These are phyloP conservation scores for Breynia disticha DNA, from an alignment of 441 rosid genomes.

Conservation along the genomic window DNA sequence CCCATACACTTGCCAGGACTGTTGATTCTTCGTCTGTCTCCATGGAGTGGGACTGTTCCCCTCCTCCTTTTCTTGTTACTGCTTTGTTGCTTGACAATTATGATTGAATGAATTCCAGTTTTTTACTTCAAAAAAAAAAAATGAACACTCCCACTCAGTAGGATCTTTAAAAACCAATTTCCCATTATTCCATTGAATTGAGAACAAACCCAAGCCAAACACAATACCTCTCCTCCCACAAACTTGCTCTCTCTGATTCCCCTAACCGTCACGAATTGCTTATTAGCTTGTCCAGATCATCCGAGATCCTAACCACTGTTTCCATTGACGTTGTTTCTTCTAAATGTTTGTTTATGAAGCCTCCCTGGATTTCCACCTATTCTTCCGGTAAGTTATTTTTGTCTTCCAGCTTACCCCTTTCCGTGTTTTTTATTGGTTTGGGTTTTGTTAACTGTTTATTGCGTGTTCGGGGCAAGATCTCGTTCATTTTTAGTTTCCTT, in stretches of 20 bases:
- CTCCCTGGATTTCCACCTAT: constrained; percentile 34
- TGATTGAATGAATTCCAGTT: too few species aligned
- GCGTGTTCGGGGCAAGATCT: constrained; percentile 35
- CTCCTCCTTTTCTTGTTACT: too few species aligned
- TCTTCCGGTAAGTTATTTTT: constrained; percentile 25
- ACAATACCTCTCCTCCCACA: constrained; percentile 8
- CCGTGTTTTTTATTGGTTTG: neutral
- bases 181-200: constrained; percentile 1
- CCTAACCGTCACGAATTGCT: neutral
- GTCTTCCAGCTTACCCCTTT: neutral
- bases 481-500: constrained; percentile 29
- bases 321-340: neutral
- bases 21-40: too few species aligned
- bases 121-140: neutral
- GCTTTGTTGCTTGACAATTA: too few species aligned
- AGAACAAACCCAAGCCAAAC: neutral
- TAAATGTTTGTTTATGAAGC: constrained; percentile 36
- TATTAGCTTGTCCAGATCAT: constrained; percentile 12
- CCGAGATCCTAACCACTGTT: constrained; percentile 4
- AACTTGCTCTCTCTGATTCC: constrained; percentile 1
- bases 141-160: too few species aligned
- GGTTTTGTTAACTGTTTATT: neutral
- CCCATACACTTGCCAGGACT: too few species aligned
- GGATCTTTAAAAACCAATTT: neutral
- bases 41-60: too few species aligned